Evolutionary conservation across 2,329 filamentous ascomycete genomes (phyloP).

Genomic region (Aspergillus fumigatiaffinis): DNA sequence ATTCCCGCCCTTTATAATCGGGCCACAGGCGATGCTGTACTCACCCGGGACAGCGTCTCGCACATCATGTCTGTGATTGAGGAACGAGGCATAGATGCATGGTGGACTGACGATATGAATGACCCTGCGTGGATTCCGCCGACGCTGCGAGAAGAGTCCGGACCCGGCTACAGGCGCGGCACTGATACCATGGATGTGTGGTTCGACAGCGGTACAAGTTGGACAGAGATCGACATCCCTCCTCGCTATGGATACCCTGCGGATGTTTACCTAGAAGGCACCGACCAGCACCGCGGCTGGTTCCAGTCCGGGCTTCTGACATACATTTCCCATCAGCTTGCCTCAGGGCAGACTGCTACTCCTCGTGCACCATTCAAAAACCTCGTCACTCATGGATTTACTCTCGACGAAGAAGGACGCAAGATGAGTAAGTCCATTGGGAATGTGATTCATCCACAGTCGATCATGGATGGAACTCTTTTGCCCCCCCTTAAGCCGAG

Average conservation of each 20-base stretch:
- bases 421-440: conserved; percentile 99
- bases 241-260: conserved; percentile 45
- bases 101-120: conserved; percentile 80
- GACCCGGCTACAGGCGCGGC: conserved; percentile 62
- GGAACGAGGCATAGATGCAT: conserved; percentile 78
- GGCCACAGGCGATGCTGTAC: conserved; percentile 66
- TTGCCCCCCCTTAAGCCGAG: conserved; percentile 65
- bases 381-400: conserved; percentile 94
- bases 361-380: conserved; percentile 71
- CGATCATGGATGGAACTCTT: conserved; percentile 82
- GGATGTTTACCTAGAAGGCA: conserved; percentile 90
- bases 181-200: conserved; percentile 98
- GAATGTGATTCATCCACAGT: conserved; percentile 73
- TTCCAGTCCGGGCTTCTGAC: conserved; percentile 96
- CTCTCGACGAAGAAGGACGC: conserved; percentile 80
- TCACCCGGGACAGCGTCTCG: conserved; percentile 72
- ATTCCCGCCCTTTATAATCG: conserved; percentile 83
- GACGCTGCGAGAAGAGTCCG: conserved; percentile 49
- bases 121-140: conserved; percentile 74
- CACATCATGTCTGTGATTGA: conserved; percentile 80
- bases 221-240: conserved; percentile 55
- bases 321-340: conserved; percentile 60
- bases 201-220: conserved; percentile 97
- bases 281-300: conserved; percentile 96
- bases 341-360: conserved; percentile 27